Base-by-base conservation (phyloP, 2,329 filamentous ascomycete genomes). In the Fusarium dlaminii region DNA sequence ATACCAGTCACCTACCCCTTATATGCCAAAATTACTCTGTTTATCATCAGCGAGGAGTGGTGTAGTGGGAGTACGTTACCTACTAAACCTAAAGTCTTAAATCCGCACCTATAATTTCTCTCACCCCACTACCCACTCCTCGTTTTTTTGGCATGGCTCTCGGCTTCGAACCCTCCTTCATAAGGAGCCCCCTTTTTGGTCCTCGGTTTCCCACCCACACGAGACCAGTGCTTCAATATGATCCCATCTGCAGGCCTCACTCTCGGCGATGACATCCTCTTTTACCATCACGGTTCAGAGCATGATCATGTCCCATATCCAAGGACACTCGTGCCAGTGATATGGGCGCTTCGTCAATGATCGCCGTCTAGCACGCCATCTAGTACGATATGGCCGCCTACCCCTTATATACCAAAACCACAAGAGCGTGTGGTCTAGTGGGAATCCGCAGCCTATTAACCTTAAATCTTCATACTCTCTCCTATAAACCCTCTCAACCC, bases 401-500 rank as follows among this genome's bases (percentile, higher is more conserved):
- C 32, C 40, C 24, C 60, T 46, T 46, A 39, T 15, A 63, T 46
- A 32, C 51, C 27, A 63, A 34, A 30, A 39, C 3, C 43, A 27
- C 32, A 15, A 58, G 60, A 63, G 60, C 24, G 29, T 32, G 57
- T 63, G 60, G 59, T 63, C 51, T 45, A 45, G 32, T 58, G 51
- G 60, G 48, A 66, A 24, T 43, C 13, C 43, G 43, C 64, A 43
- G 34, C 48, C 48, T 56, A 61, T 29, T 42, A 61, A 61, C 48
- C 58, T 61, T 36, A 56, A 61, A 42, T 42, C 49, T 39, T 29
- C n/a, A 34, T 42, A 29, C 17, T 24, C 58, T 39, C 58, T 18
- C 48, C 58, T 61, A 42, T 14, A 49, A 49, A 36, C 30, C 29
- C n/a, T 49, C 30, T 36, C 24, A 58, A 14, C 55, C 30, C 40